Evolutionary conservation across 768 basidiomycete species (phyloP).

Genomic region (Coprinopsis marcescibilis): DNA sequence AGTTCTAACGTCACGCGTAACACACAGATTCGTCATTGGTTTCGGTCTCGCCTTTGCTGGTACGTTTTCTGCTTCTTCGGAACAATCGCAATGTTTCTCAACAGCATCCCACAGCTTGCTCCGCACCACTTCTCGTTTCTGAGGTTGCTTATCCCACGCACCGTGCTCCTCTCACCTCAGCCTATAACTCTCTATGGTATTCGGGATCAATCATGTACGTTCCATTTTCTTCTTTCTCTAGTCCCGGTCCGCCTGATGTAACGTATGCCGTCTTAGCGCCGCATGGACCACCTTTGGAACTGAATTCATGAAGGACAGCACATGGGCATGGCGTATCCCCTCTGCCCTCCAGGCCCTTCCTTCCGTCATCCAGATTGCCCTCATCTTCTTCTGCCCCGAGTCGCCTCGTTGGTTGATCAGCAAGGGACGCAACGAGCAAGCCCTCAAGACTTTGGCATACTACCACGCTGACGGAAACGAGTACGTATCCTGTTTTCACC

Average conservation of each 20-base stretch:
- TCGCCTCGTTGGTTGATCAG: constrained; percentile 79
- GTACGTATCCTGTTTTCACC: too few species aligned
- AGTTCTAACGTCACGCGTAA: neutral
- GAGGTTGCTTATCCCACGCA: constrained; percentile 84
- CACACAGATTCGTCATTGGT: constrained; percentile 64
- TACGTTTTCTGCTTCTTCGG: constrained; percentile 17
- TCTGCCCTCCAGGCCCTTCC: constrained; percentile 68
- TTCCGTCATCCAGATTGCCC: constrained; percentile 55
- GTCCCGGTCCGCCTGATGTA: neutral
- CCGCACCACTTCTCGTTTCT: constrained; percentile 79
- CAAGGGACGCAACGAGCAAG: constrained; percentile 68
- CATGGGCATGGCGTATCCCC: constrained; percentile 83
- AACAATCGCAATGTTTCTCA: neutral
- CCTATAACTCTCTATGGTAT: constrained; percentile 86
- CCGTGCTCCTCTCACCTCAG: constrained; percentile 71
- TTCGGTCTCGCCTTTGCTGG: constrained; percentile 72
- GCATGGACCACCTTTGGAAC: constrained; percentile 88
- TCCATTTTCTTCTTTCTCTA: constrained; percentile 4
- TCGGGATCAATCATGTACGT: constrained; percentile 71
- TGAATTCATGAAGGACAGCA: constrained; percentile 54
- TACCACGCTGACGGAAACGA: constrained; percentile 77
- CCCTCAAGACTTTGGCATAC: constrained; percentile 65
- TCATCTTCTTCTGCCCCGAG: constrained; percentile 73
- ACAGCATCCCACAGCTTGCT: constrained; percentile 47
- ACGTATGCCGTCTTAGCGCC: constrained; percentile 34